Evolutionary conservation across 345 rosid species (phyloP).

Genomic region (Triadica sebifera): DNA sequence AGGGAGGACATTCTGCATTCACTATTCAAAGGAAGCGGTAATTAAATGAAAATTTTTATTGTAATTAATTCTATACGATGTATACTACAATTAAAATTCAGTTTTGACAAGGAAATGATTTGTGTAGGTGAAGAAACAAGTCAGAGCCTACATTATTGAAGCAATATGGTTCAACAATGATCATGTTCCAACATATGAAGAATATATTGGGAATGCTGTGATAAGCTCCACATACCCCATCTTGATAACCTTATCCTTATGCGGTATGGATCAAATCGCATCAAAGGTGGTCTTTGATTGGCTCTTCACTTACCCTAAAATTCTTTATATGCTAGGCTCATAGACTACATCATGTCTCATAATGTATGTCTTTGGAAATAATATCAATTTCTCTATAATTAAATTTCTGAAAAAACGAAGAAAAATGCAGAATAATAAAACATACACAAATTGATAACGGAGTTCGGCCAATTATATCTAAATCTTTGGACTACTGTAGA

Average conservation of each 20-base stretch:
- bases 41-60: too few species aligned
- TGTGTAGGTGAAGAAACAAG: slow-evolving; percentile 15
- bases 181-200: slow-evolving; percentile 16
- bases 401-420: neutral
- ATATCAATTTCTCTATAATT: too few species aligned
- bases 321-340: slow-evolving; percentile 3
- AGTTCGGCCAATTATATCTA: too few species aligned
- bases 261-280: slow-evolving; percentile 5
- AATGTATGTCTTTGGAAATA: slow-evolving; percentile 4
- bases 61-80: neutral
- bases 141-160: neutral
- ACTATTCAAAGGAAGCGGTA: slow-evolving; percentile 3
- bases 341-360: slow-evolving; percentile 1
- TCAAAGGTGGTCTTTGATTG: slow-evolving; percentile 15
- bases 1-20: neutral
- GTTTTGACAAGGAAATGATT: too few species aligned
- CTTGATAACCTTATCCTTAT: neutral
- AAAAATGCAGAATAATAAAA: too few species aligned
- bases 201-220: neutral
- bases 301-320: slow-evolving; percentile 10
- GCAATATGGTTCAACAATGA: slow-evolving; percentile 10
- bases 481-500: too few species aligned
- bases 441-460: too few species aligned
- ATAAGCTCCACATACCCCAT: neutral
- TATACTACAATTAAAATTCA: neutral